Evolutionary conservation across 495 filamentous ascomycete species (phyloP), one percentile per base, ranked within the genome.

Genomic region (Trichoderma orchidacearum): DNA sequence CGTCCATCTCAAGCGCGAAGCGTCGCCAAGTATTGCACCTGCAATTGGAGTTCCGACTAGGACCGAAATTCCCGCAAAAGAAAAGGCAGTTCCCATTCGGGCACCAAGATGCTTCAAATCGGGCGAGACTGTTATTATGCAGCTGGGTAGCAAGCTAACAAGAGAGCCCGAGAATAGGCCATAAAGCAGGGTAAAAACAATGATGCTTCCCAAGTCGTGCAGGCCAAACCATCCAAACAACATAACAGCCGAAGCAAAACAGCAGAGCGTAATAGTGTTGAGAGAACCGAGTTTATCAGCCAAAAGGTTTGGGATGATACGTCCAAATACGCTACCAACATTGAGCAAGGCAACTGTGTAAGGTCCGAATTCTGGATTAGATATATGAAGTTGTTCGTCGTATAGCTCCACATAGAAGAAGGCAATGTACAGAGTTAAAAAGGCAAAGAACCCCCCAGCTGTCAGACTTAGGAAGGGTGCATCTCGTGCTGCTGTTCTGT

Each of bases 291-390:
- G 60, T 50, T 76, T 75, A 58, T 85, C 83, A 5, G 83, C 80
- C 30, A 84, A 55, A 61, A 76, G 73, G 56, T 80, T 83, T 7
- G 80, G 83, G 17, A 77, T 59, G 52, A 86, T 75, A 23, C 84
- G 81, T 12, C 84, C 85, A 61, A 86, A 81, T 4, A 71, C 60
- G 35, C 67, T 72, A 6, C 75, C 75, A 0, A 79, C 82, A 60
- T 89, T 89, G 5, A 89, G 70, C 27, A 89, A 81, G 0, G 85
- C 67, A 29, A 88, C 67, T 3, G 88, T 69, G 61, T 89, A 87
- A 53, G 80, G 84, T 6, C 77, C 69, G 56, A 87, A 78, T 15
- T 78, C 72, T 1, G 64, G 56, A 4, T 41, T 18, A 13, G 74
- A 74, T 78, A 86, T 84, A 50, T 82, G 83, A 30, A 71, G 61